Conservation (phyloP, 1,139 yeast genomes). For the Saccharomyces hybrid region DNA sequence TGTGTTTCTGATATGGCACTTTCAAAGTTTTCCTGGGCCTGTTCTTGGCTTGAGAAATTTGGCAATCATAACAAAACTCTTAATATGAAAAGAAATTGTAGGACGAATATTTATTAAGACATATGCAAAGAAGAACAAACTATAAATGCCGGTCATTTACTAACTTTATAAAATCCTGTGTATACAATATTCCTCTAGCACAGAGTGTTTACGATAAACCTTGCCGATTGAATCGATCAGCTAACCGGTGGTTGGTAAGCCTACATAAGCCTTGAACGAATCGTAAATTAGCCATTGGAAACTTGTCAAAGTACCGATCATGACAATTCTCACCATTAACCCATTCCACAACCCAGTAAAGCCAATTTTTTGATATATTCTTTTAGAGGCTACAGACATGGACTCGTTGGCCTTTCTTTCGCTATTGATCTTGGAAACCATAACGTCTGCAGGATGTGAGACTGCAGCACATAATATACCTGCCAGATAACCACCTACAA, state of each 20-base stretch:
- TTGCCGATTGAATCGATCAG: not conserved
- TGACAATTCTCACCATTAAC: slow-evolving; percentile 82
- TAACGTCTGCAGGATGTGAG: slow-evolving; percentile 95
- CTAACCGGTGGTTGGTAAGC: slow-evolving; percentile 80
- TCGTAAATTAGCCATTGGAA: slow-evolving; percentile 95
- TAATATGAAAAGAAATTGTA: not conserved
- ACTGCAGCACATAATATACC: slow-evolving; percentile 93
- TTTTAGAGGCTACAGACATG: slow-evolving; percentile 54
- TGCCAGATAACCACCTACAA: slow-evolving; percentile 90
- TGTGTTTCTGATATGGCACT: not conserved
- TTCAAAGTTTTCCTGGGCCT: not conserved
- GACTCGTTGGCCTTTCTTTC: slow-evolving; percentile 64
- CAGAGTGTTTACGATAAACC: not conserved
- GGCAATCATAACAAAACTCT: not conserved
- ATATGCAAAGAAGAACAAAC: not conserved
- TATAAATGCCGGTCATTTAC: not conserved
- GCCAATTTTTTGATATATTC: slow-evolving; percentile 78
- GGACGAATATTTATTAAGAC: not conserved
- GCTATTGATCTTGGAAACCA: slow-evolving; percentile 86
- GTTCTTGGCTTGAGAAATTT: not conserved
- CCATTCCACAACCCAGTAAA: slow-evolving; percentile 93
- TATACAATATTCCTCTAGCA: not conserved
- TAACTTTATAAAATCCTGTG: not conserved
- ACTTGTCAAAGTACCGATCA: slow-evolving; percentile 96
- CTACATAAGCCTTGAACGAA: slow-evolving; percentile 83